phyloP scores from a whole-genome alignment of 2,329 filamentous ascomycete species.

The Phoma sp. region DNA sequence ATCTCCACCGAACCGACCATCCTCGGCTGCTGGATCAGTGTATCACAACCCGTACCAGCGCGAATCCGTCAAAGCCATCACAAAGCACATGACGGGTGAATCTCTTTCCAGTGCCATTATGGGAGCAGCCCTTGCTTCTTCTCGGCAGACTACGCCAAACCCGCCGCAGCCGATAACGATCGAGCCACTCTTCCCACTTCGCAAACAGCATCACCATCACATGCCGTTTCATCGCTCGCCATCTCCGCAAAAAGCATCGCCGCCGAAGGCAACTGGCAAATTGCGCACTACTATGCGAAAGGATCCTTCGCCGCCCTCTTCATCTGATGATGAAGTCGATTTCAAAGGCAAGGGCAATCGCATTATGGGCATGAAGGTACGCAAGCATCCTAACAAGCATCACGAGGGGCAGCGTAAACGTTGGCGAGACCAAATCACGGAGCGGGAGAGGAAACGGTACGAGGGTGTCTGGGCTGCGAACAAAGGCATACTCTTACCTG shows the following conservation, averaged over 20 bases:
- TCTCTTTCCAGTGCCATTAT: conserved; percentile 77
- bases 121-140: conserved; percentile 74
- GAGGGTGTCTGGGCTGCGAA: conserved; percentile 88
- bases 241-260: conserved; percentile 47
- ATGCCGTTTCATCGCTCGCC: conserved; percentile 48
- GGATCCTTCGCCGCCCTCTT: conserved; percentile 47
- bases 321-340: conserved; percentile 62
- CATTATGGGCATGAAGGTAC: conserved; percentile 50
- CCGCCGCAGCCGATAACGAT: conserved; percentile 32
- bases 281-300: conserved; percentile 73
- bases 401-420: conserved; percentile 76
- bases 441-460: conserved; percentile 77
- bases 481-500: conserved; percentile 59
- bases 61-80: conserved; percentile 46
- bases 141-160: conserved; percentile 57
- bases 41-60: conserved; percentile 51
- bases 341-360: conserved; percentile 64
- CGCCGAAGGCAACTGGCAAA: conserved; percentile 53
- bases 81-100: conserved; percentile 63
- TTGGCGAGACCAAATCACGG: conserved; percentile 78
- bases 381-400: conserved; percentile 71
- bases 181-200: conserved; percentile 49
- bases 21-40: conserved; percentile 35
- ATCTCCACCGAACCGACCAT: conserved; percentile 27
- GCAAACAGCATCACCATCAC: conserved; percentile 49